Base-by-base conservation (phyloP, 495 filamentous ascomycete genomes). In the Aspergillus biplanus region DNA sequence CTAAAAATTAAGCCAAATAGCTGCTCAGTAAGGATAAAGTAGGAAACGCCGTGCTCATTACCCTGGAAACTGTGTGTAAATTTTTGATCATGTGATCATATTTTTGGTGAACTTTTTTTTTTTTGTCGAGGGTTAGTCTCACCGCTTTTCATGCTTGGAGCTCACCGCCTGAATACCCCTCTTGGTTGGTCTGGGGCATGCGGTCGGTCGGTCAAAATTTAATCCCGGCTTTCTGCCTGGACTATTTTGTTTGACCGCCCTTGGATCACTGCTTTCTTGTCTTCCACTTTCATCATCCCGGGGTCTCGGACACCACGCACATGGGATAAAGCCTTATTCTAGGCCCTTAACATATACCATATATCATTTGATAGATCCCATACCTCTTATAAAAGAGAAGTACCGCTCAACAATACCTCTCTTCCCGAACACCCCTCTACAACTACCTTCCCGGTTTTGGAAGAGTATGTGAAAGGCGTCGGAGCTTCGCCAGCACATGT, bases 41-140 rank as follows among this genome's bases (percentile, higher is more conserved):
- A 27, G 46, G 32, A 15, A 60, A n/a, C 21, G 13, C 42, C 39
- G 18, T 32, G 27, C 58, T 42, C 31, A n/a, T 12, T 52, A 39
- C 31, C 60, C 53, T 58, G 65, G 62, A 61, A 73, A 69, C 56
- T 76, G 76, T 77, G 76, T 71, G 73, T 74, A 73, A 76, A 76
- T 76, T 78, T 76, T 60, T 55, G 67, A 63, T 79, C 74, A 78
- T 71, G 74, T 76, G 74, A 69, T 62, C 64, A 47, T 52, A 69
- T 65, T 76, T 76, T 66, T 75, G 72, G 65, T 67, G 21, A 62
- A 69, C 67, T 52, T 63, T 65, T 67, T 67, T 64, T 65, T 67
- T 64, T 54, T 57, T 50, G 48, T 31, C 16, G 37, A 31, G 58
- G 44, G 39, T 53, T 34, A 18, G 13, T 33, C n/a, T 58, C 55